A percentile compares a stretch with the other conserved stretches of the same genome.
phyloP scores from a whole-genome alignment of 371 early-diverging fungal genomes.

The Zychaea mexicana region DNA sequence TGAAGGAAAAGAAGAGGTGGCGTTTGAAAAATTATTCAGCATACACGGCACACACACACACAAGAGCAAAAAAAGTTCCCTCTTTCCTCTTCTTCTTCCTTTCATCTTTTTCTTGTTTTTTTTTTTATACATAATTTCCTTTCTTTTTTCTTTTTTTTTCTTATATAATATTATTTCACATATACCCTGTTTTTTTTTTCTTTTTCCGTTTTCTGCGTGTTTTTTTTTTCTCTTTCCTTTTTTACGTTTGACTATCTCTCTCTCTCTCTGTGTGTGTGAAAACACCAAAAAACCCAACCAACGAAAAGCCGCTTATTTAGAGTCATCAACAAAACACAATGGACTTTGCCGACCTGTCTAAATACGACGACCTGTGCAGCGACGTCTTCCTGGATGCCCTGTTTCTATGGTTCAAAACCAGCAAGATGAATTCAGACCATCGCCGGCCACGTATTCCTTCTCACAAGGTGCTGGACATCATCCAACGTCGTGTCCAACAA shows the following conservation, averaged over 20 bases:
- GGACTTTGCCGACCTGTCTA: slow-evolving; percentile 58
- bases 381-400: slow-evolving; percentile 68
- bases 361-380: slow-evolving; percentile 72
- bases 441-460: slow-evolving; percentile 36
- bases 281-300: not conserved
- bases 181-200: too few species aligned
- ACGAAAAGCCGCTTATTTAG: not conserved
- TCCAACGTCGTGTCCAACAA: slow-evolving; percentile 48
- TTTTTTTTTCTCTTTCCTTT: not conserved
- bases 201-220: too few species aligned
- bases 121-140: not conserved
- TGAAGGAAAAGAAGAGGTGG: not conserved
- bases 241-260: not conserved
- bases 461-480: slow-evolving; percentile 51
- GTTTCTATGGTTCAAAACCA: slow-evolving; percentile 70
- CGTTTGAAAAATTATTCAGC: not conserved
- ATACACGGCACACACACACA: not conserved
- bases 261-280: too few species aligned
- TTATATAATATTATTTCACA: too few species aligned
- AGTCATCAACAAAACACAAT: slow-evolving; percentile 13
- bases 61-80: not conserved
- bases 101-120: not conserved
- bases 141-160: not conserved
- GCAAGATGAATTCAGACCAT: slow-evolving; percentile 55
- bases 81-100: not conserved